phyloP scores from a whole-genome alignment of 1,284 basidiomycete species.

The Mrakiaceae sp. region DNA sequence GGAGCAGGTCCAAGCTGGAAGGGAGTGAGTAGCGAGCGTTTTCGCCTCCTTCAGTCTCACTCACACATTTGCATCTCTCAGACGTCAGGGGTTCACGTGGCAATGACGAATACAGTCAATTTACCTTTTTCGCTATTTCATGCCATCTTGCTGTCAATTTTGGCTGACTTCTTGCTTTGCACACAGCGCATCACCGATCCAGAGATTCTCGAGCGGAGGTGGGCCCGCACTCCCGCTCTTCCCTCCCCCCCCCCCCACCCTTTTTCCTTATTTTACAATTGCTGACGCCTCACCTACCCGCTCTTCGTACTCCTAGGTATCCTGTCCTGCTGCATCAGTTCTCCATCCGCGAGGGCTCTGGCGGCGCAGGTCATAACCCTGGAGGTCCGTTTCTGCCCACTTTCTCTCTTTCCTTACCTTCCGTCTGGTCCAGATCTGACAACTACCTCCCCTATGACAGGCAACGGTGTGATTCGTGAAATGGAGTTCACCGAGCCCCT shows the following conservation, averaged over 20 bases:
- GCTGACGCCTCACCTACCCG: too few species aligned
- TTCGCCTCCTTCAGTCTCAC: too few species aligned
- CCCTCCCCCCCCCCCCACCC: too few species aligned
- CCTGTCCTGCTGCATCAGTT: slow-evolving; percentile 77
- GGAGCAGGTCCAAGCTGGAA: slow-evolving; percentile 86
- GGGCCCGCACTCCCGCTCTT: too few species aligned
- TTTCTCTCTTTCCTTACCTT: too few species aligned
- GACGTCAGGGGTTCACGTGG: slow-evolving; percentile 72
- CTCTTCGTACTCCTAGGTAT: slow-evolving; percentile 40
- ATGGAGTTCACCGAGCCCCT: slow-evolving; percentile 77
- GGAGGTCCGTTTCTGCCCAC: slow-evolving; percentile 40
- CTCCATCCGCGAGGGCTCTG: slow-evolving; percentile 62
- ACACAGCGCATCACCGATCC: slow-evolving; percentile 65
- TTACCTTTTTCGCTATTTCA: neutral
- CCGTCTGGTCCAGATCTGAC: too few species aligned
- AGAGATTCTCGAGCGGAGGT: slow-evolving; percentile 71
- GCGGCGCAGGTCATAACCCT: slow-evolving; percentile 61
- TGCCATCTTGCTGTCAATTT: neutral
- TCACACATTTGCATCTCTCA: too few species aligned
- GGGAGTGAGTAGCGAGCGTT: slow-evolving; percentile 36
- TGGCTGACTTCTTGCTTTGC: slow-evolving; percentile 18
- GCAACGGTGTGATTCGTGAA: slow-evolving; percentile 77
- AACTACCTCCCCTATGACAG: too few species aligned
- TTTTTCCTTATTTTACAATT: too few species aligned
- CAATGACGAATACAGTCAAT: slow-evolving; percentile 68